Evolutionary conservation across 805 yeast genomes (phyloP).

Genomic region (Nakazawaea wickerhamii): DNA sequence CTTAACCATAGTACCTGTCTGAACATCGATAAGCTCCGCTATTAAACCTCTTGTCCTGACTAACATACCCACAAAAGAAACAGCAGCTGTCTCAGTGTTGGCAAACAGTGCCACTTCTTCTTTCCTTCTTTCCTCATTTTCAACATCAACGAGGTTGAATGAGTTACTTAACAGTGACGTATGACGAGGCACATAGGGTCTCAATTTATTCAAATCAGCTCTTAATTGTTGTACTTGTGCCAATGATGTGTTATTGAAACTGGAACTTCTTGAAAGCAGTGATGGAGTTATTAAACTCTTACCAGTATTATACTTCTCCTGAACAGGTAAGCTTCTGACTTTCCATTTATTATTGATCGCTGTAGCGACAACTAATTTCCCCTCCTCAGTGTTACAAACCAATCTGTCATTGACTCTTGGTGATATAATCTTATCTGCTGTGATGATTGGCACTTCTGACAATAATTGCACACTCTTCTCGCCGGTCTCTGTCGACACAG

Average conservation of each 20-base stretch:
- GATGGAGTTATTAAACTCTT: conserved; percentile 33
- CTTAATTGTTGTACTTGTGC: conserved; percentile 4
- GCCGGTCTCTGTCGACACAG: conserved; percentile 47
- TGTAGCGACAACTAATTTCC: conserved; percentile 55
- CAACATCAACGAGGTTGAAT: conserved; percentile 20
- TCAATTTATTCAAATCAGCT: neutral
- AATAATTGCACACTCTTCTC: conserved; percentile 28
- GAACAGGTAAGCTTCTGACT: conserved; percentile 43
- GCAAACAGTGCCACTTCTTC: conserved; percentile 10
- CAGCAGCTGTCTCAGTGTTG: conserved; percentile 39
- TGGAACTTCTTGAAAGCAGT: conserved; percentile 24
- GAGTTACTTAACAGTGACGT: conserved; percentile 11
- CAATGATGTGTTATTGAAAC: conserved; percentile 17
- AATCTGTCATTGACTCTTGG: conserved; percentile 74
- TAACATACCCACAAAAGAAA: conserved; percentile 72
- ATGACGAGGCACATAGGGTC: conserved; percentile 7
- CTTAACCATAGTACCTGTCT: conserved; percentile 66
- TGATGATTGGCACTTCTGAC: conserved; percentile 31
- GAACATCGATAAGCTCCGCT: conserved; percentile 72
- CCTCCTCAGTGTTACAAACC: conserved; percentile 45
- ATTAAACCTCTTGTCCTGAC: conserved; percentile 48
- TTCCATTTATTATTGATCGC: conserved; percentile 65
- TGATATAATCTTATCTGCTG: conserved; percentile 54
- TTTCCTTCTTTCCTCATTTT: conserved; percentile 17
- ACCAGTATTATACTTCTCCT: conserved; percentile 41